phyloP scores from a whole-genome alignment of 805 yeast genomes.

The Candida patagonica region DNA sequence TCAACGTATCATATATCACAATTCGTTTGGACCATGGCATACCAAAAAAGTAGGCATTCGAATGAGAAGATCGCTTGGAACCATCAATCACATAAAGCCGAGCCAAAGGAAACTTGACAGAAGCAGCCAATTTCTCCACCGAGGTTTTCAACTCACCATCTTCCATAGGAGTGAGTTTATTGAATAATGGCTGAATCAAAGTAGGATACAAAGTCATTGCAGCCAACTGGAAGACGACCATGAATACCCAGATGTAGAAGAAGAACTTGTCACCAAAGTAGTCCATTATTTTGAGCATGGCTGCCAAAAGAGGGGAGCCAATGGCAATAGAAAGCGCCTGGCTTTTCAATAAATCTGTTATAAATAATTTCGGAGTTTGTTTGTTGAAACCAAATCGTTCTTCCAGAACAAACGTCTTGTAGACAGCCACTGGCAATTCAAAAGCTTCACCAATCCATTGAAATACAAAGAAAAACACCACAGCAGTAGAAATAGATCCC shows the following conservation, averaged over 20 bases:
- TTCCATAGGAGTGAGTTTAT: conserved; percentile 81
- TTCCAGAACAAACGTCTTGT: conserved; percentile 79
- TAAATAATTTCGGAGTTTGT: conserved; percentile 61
- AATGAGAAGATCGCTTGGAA: conserved; percentile 92
- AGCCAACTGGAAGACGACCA: conserved; percentile 61
- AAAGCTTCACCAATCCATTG: conserved; percentile 42
- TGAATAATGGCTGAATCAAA: conserved; percentile 85
- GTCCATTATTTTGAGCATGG: conserved; percentile 71
- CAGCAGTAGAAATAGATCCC: conserved; percentile 63
- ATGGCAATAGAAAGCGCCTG: conserved; percentile 43
- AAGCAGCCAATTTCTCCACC: conserved; percentile 69
- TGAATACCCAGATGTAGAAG: conserved; percentile 65
- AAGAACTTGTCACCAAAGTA: conserved; percentile 74
- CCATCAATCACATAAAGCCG: conserved; percentile 89
- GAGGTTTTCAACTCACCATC: conserved; percentile 79
- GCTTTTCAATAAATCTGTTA: conserved; percentile 61
- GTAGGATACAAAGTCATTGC: conserved; percentile 73
- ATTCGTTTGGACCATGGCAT: conserved; percentile 96
- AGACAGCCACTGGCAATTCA: conserved; percentile 62
- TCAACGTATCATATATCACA: conserved; percentile 85
- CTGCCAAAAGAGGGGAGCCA: conserved; percentile 66
- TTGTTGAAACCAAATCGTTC: conserved; percentile 92
- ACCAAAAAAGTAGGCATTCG: conserved; percentile 94
- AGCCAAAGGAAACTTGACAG: conserved; percentile 76
- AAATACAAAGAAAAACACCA: conserved; percentile 50